These are phyloP conservation scores for Phlyctochytrium planicorne DNA, from an alignment of 192 early-diverging fungal species.

Conservation along the genomic window DNA sequence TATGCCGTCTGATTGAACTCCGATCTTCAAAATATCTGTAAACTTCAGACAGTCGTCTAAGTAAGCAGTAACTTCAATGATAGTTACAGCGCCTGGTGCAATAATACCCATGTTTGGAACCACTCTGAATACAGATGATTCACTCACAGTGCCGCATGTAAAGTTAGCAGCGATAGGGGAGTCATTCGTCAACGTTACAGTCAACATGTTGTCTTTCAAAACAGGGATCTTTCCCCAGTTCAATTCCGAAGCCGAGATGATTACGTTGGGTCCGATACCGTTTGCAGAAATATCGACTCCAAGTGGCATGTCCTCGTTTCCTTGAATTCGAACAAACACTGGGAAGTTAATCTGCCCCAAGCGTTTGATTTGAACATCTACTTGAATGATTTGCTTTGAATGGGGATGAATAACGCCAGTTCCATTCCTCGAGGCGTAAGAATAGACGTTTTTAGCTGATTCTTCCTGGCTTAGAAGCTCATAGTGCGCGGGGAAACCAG, in stretches of 20 bases:
- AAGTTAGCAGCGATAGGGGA: conserved; percentile 54
- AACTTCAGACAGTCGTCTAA: conserved; percentile 60
- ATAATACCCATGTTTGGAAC: conserved; percentile 38
- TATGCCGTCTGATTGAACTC: conserved; percentile 32
- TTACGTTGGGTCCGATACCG: conserved; percentile 56
- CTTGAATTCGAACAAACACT: conserved; percentile 46
- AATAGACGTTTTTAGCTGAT: conserved; percentile 38
- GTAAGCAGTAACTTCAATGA: conserved; percentile 45
- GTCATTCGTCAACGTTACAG: conserved; percentile 45
- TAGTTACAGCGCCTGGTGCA: conserved; percentile 23
- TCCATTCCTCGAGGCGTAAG: conserved; percentile 40
- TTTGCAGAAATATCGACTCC: conserved; percentile 43
- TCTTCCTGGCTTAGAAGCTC: conserved; percentile 47
- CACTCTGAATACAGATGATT: conserved; percentile 44
- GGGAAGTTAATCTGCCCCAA: conserved; percentile 51
- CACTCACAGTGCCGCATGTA: conserved; percentile 42
- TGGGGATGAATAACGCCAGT: conserved; percentile 49
- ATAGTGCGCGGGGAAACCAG: conserved; percentile 46
- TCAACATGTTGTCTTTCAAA: conserved; percentile 23
- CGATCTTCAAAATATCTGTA: conserved; percentile 55
- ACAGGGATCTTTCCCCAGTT: conserved; percentile 62
- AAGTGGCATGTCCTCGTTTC: conserved; percentile 40
- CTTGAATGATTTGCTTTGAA: conserved; percentile 30
- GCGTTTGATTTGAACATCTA: conserved; percentile 47
- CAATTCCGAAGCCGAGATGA: conserved; percentile 46